Percentiles rank a stretch among this genome's conserved stretches.
phyloP scores from a whole-genome alignment of 2,329 filamentous ascomycete genomes.

The Apiospora saccharicola region DNA sequence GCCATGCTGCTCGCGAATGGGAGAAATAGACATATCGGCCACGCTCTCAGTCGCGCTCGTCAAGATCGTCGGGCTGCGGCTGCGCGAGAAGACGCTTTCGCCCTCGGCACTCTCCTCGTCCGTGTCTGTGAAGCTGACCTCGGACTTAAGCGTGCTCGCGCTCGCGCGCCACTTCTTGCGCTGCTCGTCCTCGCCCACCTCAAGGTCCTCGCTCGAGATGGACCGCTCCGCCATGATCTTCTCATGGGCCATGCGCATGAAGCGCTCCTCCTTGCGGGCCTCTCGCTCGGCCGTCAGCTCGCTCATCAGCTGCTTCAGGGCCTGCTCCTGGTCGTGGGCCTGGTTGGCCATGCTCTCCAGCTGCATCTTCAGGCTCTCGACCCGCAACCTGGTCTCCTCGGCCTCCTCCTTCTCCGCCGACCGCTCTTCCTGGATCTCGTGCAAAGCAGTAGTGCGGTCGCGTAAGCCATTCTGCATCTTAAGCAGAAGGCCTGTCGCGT shows the following conservation, averaged over 20 bases:
- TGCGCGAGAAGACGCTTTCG: conserved; percentile 68
- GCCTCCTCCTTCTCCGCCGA: conserved; percentile 62
- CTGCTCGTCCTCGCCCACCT: conserved; percentile 61
- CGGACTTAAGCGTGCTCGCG: conserved; percentile 50
- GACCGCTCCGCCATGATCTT: conserved; percentile 48
- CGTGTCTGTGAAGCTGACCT: conserved; percentile 56
- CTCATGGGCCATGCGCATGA: conserved; percentile 35
- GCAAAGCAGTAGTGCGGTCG: conserved; percentile 56
- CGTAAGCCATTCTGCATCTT: conserved; percentile 68
- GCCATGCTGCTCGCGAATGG: conserved; percentile 27
- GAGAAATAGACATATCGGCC: conserved; percentile 22
- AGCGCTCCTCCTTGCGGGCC: conserved; percentile 49
- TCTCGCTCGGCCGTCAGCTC: conserved; percentile 61
- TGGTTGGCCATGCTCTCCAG: conserved; percentile 65
- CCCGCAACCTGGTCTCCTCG: conserved; percentile 61
- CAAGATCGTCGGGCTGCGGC: conserved; percentile 62
- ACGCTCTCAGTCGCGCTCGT: conserved; percentile 42
- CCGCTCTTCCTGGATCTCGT: conserved; percentile 61
- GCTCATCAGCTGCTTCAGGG: conserved; percentile 57
- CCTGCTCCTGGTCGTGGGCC: conserved; percentile 60
- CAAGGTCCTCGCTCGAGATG: conserved; percentile 60
- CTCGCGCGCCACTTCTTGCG: conserved; percentile 53
- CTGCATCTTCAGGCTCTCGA: conserved; percentile 63
- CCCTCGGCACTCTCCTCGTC: conserved; percentile 57
- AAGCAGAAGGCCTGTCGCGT: conserved; percentile 61